A percentile compares a stretch with the other conserved stretches of the same genome.
Conservation (phyloP, 2,329 filamentous ascomycete species). For the Cladosporium oxysporum region DNA sequence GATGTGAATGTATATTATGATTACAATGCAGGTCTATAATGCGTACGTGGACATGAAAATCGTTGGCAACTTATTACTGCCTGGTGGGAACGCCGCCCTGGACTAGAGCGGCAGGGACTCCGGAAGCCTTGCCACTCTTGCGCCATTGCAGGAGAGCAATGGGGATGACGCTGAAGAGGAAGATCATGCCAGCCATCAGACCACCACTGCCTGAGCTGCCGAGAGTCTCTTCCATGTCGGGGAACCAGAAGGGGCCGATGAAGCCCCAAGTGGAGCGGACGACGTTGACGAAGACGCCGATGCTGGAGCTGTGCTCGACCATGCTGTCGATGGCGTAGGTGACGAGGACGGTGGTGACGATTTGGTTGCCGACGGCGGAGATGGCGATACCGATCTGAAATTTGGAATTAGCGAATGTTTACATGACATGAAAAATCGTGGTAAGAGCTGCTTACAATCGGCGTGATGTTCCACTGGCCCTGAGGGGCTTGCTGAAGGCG, state of each 20-base stretch:
- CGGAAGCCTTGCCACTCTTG: not conserved
- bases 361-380: slow-evolving; percentile 58
- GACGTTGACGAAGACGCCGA: slow-evolving; percentile 62
- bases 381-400: slow-evolving; percentile 45
- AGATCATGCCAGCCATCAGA: slow-evolving; percentile 39
- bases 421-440: slow-evolving; percentile 23
- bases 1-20: slow-evolving; percentile 6
- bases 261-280: slow-evolving; percentile 58
- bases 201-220: slow-evolving; percentile 42
- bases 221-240: slow-evolving; percentile 42
- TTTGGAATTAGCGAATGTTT: not conserved
- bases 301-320: slow-evolving; percentile 52
- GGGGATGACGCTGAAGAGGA: slow-evolving; percentile 31
- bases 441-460: slow-evolving; percentile 44
- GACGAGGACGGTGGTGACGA: slow-evolving; percentile 61
- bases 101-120: slow-evolving; percentile 3
- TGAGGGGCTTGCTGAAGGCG: slow-evolving; percentile 48
- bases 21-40: slow-evolving; percentile 5
- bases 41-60: not conserved
- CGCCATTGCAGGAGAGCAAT: slow-evolving; percentile 31
- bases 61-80: not conserved
- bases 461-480: slow-evolving; percentile 57
- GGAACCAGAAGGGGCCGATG: slow-evolving; percentile 48
- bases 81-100: slow-evolving; percentile 5
- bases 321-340: slow-evolving; percentile 64